Percentiles rank a stretch among this genome's conserved stretches.
phyloP scores from a whole-genome alignment of 371 early-diverging fungal species.

The Phascolomyces articulosus region DNA sequence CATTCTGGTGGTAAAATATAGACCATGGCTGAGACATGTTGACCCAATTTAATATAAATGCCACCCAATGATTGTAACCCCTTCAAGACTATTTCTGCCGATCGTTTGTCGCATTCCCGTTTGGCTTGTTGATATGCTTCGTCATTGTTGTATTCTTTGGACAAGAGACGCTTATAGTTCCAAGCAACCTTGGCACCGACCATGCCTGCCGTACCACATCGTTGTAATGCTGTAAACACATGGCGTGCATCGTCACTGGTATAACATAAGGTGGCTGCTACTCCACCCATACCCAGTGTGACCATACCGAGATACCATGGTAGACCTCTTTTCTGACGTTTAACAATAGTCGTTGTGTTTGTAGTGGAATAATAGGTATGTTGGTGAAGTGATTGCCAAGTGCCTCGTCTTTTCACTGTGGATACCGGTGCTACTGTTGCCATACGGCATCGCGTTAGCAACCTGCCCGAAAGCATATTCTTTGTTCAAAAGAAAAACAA shows the following conservation, averaged over 20 bases:
- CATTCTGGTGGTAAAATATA: slow-evolving; percentile 92
- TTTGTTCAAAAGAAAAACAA: background rate
- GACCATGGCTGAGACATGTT: slow-evolving; percentile 85
- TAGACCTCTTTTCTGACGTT: background rate
- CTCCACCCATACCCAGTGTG: slow-evolving; percentile 3
- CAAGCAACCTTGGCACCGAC: slow-evolving; percentile 54
- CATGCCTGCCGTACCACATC: slow-evolving; percentile 48
- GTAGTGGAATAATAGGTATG: background rate
- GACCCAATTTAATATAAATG: slow-evolving; percentile 93
- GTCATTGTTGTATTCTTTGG: slow-evolving; percentile 36
- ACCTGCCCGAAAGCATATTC: slow-evolving; percentile 6
- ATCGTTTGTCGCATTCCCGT: slow-evolving; percentile 43
- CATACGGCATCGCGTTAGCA: background rate
- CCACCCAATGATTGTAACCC: slow-evolving; percentile 75
- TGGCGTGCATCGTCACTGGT: slow-evolving; percentile 51
- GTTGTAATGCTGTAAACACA: slow-evolving; percentile 41
- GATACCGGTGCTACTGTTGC: background rate
- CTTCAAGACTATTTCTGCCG: slow-evolving; percentile 62
- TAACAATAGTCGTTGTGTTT: background rate
- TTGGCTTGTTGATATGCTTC: slow-evolving; percentile 45
- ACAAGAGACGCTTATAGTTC: slow-evolving; percentile 68
- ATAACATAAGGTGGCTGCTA: slow-evolving; percentile 45
- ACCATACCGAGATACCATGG: background rate
- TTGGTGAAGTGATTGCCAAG: background rate
- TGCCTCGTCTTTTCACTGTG: no score